Conservation (phyloP, 2,329 filamentous ascomycete species). For the Colletotrichum sp. region DNA sequence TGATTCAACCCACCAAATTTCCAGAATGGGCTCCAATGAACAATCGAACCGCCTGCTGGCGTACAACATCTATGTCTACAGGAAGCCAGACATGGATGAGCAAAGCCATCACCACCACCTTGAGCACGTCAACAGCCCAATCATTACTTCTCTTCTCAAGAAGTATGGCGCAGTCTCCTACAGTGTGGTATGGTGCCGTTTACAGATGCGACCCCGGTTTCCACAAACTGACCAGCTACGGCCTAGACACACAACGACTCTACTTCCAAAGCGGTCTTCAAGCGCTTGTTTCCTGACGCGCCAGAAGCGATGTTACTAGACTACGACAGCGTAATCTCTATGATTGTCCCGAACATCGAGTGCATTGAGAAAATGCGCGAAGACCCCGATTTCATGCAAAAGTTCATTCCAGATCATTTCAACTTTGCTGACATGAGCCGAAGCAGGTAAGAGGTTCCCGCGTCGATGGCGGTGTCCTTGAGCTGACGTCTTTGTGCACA, state of each 20-base stretch:
- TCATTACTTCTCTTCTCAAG: not conserved
- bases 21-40: not conserved
- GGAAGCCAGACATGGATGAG: not conserved
- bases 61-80: not conserved
- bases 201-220: not conserved
- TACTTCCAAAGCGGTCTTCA: not conserved
- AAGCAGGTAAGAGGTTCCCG: not conserved
- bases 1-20: not conserved
- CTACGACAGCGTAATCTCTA: not conserved
- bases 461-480: not conserved
- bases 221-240: not conserved
- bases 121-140: not conserved
- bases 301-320: not conserved
- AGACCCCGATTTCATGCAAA: not conserved
- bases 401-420: conserved; percentile 3
- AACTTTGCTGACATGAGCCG: conserved; percentile 7
- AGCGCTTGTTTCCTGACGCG: not conserved
- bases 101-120: not conserved
- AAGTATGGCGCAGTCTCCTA: not conserved
- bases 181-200: not conserved
- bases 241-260: not conserved
- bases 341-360: not conserved
- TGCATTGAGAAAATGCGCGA: conserved; percentile 5
- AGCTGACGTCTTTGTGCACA: not conserved
- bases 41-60: not conserved